Evolutionary conservation across 2,329 filamentous ascomycete genomes (phyloP).

Genomic region (Tolypocladium endophyticum): DNA sequence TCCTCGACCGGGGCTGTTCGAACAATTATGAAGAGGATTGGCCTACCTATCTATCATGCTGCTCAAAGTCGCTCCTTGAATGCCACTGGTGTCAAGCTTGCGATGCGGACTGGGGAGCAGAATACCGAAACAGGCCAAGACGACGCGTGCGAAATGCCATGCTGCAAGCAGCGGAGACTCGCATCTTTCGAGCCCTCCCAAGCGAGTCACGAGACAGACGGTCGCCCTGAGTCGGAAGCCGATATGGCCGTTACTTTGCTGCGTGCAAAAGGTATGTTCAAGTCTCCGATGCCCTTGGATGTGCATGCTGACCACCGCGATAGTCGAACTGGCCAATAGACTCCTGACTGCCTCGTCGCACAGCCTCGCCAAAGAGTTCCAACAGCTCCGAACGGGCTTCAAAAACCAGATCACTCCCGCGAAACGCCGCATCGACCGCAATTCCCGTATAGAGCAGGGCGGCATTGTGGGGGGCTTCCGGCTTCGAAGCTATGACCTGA

Average conservation of each 20-base stretch:
- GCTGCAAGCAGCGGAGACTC: conserved; percentile 1
- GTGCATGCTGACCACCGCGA: conserved; percentile 1
- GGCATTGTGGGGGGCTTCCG: conserved; percentile 15
- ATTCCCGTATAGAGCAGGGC: conserved; percentile 5
- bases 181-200: conserved; percentile 1
- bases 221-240: conserved; percentile 2
- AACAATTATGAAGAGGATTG: background rate
- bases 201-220: background rate
- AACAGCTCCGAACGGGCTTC: background rate
- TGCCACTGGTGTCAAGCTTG: background rate
- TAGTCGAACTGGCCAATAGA: conserved; percentile 15
- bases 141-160: conserved; percentile 2
- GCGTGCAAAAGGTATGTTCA: conserved; percentile 18
- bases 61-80: background rate
- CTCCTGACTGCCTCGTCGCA: conserved; percentile 2
- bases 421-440: conserved; percentile 16
- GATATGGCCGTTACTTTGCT: conserved; percentile 7
- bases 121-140: background rate
- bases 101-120: background rate
- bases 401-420: conserved; percentile 10
- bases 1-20: background rate
- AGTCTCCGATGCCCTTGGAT: background rate
- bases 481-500: conserved; percentile 12
- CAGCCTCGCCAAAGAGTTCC: conserved; percentile 1
- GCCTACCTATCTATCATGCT: background rate